phyloP scores from a whole-genome alignment of 257 asterid species.

The Nicotiana benthamiana region DNA sequence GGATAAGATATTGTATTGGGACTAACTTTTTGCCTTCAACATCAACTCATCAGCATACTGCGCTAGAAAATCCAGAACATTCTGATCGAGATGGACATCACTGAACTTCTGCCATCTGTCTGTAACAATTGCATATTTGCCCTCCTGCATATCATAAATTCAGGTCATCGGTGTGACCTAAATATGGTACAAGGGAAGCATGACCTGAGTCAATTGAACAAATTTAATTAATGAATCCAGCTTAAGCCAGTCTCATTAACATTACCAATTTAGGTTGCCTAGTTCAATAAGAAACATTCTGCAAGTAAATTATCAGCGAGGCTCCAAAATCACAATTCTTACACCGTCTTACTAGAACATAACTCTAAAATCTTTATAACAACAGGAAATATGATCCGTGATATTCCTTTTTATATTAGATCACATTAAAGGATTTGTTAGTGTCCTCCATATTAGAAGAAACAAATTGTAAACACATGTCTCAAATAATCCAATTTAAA shows the following conservation, averaged over 20 bases:
- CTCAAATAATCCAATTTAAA: too few relatives aligned
- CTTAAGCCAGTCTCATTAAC: background rate
- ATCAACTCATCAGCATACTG: slow-evolving; percentile 86
- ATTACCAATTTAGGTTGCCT: too few relatives aligned
- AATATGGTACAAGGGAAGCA: background rate
- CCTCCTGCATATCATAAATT: slow-evolving; percentile 38
- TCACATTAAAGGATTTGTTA: too few relatives aligned
- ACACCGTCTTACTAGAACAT: too few relatives aligned
- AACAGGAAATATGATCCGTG: too few relatives aligned
- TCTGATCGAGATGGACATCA: slow-evolving; percentile 63
- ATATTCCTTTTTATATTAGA: too few relatives aligned
- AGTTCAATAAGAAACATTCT: too few relatives aligned
- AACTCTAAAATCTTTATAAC: too few relatives aligned
- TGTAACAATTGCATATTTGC: slow-evolving; percentile 73
- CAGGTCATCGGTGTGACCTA: slow-evolving; percentile 5
- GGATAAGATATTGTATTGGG: background rate
- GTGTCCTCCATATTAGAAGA: too few relatives aligned
- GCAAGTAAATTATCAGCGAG: too few relatives aligned
- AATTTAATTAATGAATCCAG: background rate
- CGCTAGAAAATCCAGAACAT: slow-evolving; percentile 61
- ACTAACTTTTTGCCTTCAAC: slow-evolving; percentile 94
- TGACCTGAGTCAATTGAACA: background rate
- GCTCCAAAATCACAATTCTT: too few relatives aligned
- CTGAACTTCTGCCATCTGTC: slow-evolving; percentile 98
- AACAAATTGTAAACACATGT: too few relatives aligned